Conservation (phyloP, 169 alveolate species). For the Babesia ovata region DNA sequence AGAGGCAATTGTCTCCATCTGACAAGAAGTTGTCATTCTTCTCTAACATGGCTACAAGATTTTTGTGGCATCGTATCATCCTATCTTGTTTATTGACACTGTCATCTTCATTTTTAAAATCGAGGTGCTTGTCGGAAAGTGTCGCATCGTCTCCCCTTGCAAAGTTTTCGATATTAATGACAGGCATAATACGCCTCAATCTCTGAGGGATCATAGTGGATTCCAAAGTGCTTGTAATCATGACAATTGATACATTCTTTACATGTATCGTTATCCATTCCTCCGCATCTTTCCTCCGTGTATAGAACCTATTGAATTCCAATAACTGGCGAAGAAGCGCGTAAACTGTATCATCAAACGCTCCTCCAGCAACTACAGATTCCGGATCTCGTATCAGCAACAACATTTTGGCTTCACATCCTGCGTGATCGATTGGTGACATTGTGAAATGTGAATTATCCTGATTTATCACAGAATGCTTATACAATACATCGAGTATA, state of each 20-base stretch:
- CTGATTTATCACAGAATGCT: not conserved
- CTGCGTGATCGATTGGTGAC: not conserved
- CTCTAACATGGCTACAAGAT: too few species aligned
- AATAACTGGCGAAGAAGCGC: constrained; percentile 1
- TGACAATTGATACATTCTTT: not conserved
- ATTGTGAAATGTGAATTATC: not conserved
- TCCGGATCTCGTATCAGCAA: constrained; percentile 4
- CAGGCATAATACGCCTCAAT: constrained; percentile 11
- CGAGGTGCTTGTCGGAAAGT: not conserved
- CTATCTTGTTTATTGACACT: not conserved
- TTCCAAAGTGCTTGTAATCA: not conserved
- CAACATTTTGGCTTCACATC: not conserved
- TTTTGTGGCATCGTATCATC: too few species aligned
- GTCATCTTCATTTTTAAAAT: not conserved
- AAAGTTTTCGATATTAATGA: not conserved
- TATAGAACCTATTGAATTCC: not conserved
- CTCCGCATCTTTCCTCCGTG: not conserved
- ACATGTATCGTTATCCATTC: constrained; percentile 12
- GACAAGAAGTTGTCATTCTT: not conserved
- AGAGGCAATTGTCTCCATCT: not conserved
- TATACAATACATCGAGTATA: not conserved
- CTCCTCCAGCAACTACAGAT: not conserved
- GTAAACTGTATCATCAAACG: not conserved
- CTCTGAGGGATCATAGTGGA: not conserved
- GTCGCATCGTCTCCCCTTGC: not conserved